Evolutionary conservation across 1,139 yeast genomes (phyloP).

Genomic region (Blastobotrys serpentis): DNA sequence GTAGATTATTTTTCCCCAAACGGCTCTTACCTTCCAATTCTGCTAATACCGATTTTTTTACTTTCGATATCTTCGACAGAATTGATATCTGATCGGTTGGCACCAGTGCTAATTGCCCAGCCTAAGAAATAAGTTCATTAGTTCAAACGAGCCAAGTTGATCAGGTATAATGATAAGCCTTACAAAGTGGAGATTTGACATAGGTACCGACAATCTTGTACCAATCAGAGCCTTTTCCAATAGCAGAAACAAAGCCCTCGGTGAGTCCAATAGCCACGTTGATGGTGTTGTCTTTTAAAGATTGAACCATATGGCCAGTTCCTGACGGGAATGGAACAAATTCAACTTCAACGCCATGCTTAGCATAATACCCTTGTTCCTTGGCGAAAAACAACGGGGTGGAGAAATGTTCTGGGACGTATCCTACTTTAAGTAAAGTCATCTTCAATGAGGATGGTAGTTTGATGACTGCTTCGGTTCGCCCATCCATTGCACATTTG

Average conservation of each 20-base stretch:
- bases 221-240: slow-evolving; percentile 64
- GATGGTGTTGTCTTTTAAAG: slow-evolving; percentile 61
- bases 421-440: slow-evolving; percentile 58
- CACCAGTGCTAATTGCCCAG: slow-evolving; percentile 88
- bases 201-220: slow-evolving; percentile 77
- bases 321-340: slow-evolving; percentile 81
- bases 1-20: no score
- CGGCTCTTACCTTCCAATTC: slow-evolving; percentile 72
- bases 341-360: slow-evolving; percentile 51
- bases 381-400: slow-evolving; percentile 80
- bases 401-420: slow-evolving; percentile 88
- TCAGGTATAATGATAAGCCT: no score
- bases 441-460: slow-evolving; percentile 5
- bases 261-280: slow-evolving; percentile 78
- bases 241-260: slow-evolving; percentile 84
- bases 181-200: slow-evolving; percentile 76
- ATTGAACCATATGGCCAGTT: slow-evolving; percentile 79
- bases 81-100: slow-evolving; percentile 52
- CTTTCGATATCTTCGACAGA: slow-evolving; percentile 56
- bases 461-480: no score
- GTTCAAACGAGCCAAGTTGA: neutral
- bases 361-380: slow-evolving; percentile 54
- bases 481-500: no score
- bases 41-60: slow-evolving; percentile 70
- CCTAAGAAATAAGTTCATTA: slow-evolving; percentile 20